Conservation (phyloP, 352 stramenopile species). For the Discostella stelligera region DNA sequence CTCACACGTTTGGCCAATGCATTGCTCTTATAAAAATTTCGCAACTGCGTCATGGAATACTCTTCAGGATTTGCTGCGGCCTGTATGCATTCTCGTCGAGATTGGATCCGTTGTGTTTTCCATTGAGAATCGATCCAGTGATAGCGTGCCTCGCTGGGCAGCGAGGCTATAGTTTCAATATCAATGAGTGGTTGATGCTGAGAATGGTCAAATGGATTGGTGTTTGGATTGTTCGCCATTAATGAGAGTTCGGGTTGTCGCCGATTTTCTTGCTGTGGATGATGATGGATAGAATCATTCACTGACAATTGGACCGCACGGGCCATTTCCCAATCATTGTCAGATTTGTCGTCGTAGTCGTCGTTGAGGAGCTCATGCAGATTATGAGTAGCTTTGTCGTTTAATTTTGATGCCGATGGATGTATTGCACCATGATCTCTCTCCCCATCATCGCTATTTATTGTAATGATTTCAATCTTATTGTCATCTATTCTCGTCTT, state of each 20-base stretch:
- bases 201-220: conserved; percentile 25
- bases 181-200: conserved; percentile 25
- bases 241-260: no score
- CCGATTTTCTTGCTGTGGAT: not conserved
- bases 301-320: conserved; percentile 47
- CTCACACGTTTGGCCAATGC: conserved; percentile 86
- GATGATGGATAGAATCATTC: conserved; percentile 27
- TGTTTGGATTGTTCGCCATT: not conserved
- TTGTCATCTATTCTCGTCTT: conserved; percentile 7
- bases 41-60: conserved; percentile 94
- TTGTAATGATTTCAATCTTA: conserved; percentile 41
- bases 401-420: no score
- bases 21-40: conserved; percentile 91
- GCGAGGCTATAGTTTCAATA: conserved; percentile 81
- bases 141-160: conserved; percentile 89
- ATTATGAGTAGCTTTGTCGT: no score
- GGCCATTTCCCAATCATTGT: conserved; percentile 58
- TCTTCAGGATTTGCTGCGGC: conserved; percentile 90
- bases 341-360: conserved; percentile 25
- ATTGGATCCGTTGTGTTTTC: conserved; percentile 87
- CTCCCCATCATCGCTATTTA: conserved; percentile 24
- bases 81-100: conserved; percentile 92
- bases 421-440: conserved; percentile 3
- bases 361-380: not conserved
- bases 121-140: conserved; percentile 90